phyloP scores from a whole-genome alignment of 305 asterid species.

The Fraxinus nigra region DNA sequence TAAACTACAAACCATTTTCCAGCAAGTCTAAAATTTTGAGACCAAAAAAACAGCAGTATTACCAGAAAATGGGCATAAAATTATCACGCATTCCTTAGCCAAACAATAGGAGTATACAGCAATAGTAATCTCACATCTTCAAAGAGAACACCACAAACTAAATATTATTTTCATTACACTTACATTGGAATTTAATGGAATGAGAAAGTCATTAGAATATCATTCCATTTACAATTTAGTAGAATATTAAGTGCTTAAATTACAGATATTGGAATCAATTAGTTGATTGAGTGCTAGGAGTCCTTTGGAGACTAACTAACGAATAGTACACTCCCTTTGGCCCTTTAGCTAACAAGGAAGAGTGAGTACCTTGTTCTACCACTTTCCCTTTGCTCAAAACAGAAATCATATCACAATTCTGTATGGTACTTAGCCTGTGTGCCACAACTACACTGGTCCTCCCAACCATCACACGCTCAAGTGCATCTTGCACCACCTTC shows the following conservation, averaged over 20 bases:
- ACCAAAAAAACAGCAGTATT: too few species aligned
- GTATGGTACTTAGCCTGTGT: slow-evolving; percentile 75
- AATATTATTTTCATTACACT: neutral
- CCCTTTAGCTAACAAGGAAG: slow-evolving; percentile 53
- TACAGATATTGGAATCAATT: neutral
- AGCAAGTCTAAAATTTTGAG: too few species aligned
- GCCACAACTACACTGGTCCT: slow-evolving; percentile 89
- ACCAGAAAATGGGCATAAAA: too few species aligned
- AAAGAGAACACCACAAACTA: neutral
- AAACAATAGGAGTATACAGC: too few species aligned
- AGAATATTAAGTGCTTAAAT: neutral
- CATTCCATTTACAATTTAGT: neutral
- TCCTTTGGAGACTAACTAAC: slow-evolving; percentile 65
- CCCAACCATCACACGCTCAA: slow-evolving; percentile 80
- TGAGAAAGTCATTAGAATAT: neutral
- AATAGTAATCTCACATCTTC: too few species aligned
- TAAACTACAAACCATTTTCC: too few species aligned
- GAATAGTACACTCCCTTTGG: slow-evolving; percentile 66
- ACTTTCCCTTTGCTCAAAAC: slow-evolving; percentile 76
- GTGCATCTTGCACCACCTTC: slow-evolving; percentile 83
- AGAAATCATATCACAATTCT: slow-evolving; percentile 64
- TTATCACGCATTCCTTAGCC: too few species aligned
- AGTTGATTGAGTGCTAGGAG: slow-evolving; percentile 23
- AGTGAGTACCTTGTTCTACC: slow-evolving; percentile 74
- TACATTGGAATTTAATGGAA: neutral